A percentile compares a stretch with the other conserved stretches of the same genome.
These are phyloP conservation scores for Colletotrichum echinochloae DNA, from an alignment of 2,329 filamentous ascomycete species.

Conservation along the genomic window DNA sequence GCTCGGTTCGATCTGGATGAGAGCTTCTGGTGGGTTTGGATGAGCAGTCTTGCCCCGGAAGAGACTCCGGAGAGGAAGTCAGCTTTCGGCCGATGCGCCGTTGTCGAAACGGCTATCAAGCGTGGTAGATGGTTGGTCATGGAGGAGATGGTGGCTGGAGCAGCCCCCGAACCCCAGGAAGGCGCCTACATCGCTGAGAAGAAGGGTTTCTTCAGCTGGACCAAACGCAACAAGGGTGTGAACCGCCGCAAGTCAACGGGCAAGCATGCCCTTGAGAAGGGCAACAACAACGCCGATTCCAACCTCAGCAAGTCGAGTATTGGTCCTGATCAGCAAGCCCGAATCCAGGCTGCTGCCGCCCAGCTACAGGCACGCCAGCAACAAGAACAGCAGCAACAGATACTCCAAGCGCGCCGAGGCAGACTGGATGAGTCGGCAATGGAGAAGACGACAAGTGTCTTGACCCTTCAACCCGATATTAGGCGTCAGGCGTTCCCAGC, in stretches of 20 bases:
- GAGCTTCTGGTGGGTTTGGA: constrained; percentile 99
- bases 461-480: constrained; percentile 88
- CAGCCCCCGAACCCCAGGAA: constrained; percentile 84
- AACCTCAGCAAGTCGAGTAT: constrained; percentile 83
- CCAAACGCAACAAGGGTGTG: constrained; percentile 72
- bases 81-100: constrained; percentile 91
- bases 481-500: constrained; percentile 90
- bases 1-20: constrained; percentile 88
- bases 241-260: constrained; percentile 78
- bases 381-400: constrained; percentile 57
- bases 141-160: constrained; percentile 96
- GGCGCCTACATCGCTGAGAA: constrained; percentile 95
- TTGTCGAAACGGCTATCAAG: constrained; percentile 87
- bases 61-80: constrained; percentile 88
- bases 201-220: constrained; percentile 93
- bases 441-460: constrained; percentile 87
- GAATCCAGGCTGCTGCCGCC: constrained; percentile 90
- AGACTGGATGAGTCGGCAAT: constrained; percentile 69
- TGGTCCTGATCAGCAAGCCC: constrained; percentile 90
- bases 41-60: constrained; percentile 92
- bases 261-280: constrained; percentile 67
- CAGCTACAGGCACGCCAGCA: constrained; percentile 81
- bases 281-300: constrained; percentile 56
- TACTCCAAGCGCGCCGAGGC: constrained; percentile 58
- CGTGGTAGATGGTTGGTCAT: constrained; percentile 91